Evolutionary conservation across 2,329 filamentous ascomycete species (phyloP).

Genomic region (Celoporthe dispersa): DNA sequence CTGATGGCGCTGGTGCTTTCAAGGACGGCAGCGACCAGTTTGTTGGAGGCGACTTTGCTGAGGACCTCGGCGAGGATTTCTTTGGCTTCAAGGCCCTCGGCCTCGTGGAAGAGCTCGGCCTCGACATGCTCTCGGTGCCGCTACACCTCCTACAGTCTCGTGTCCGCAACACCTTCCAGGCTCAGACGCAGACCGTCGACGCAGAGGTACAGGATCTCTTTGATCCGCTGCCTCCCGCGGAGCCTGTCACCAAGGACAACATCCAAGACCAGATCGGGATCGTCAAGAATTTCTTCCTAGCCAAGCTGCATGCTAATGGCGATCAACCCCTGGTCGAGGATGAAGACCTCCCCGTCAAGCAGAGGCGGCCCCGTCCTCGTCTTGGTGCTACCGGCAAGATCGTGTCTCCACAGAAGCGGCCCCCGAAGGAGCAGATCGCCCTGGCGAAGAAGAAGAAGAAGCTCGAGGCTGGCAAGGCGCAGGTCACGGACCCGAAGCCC

Average conservation of each 20-base stretch:
- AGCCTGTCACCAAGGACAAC: constrained; percentile 79
- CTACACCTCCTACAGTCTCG: constrained; percentile 91
- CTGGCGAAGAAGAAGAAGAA: constrained; percentile 90
- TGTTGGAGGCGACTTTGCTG: constrained; percentile 93
- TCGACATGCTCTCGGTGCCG: constrained; percentile 87
- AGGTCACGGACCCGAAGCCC: constrained; percentile 51
- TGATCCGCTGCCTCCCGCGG: constrained; percentile 69
- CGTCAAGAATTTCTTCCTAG: constrained; percentile 88
- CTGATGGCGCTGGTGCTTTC: constrained; percentile 88
- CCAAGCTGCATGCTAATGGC: constrained; percentile 82
- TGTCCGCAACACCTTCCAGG: constrained; percentile 82
- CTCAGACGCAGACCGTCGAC: constrained; percentile 69
- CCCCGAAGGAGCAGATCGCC: constrained; percentile 79
- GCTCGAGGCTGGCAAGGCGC: constrained; percentile 57
- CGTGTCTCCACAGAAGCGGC: constrained; percentile 79
- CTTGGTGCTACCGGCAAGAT: constrained; percentile 81
- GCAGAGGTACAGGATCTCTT: constrained; percentile 66
- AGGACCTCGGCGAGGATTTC: constrained; percentile 97
- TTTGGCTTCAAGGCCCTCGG: constrained; percentile 97
- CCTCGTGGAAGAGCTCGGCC: constrained; percentile 86
- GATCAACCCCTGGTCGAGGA: constrained; percentile 88
- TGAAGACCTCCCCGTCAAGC: constrained; percentile 91
- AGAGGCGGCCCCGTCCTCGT: constrained; percentile 73
- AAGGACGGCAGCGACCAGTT: constrained; percentile 98
- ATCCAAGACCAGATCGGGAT: constrained; percentile 83